phyloP scores from a whole-genome alignment of 257 asterid species.

The Capsicum chinense region DNA sequence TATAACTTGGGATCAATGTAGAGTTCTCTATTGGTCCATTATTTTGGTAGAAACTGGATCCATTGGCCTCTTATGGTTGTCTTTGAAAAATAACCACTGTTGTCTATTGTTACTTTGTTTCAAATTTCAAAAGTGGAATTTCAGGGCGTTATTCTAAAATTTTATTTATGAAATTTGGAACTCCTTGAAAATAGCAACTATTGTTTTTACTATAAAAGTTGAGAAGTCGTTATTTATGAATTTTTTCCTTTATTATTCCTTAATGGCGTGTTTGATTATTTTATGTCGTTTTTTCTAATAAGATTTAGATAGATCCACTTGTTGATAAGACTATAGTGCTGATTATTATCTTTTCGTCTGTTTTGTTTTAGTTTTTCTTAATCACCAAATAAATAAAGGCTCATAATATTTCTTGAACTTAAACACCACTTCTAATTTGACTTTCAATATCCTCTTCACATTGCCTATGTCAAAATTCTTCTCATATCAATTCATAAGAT shows the following conservation, averaged over 20 bases:
- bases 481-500: slow-evolving; percentile 7
- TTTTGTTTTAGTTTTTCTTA: background rate
- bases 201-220: background rate
- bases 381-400: background rate
- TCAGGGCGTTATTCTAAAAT: no score
- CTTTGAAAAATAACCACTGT: no score
- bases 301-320: background rate
- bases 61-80: no score
- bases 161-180: background rate
- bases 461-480: background rate
- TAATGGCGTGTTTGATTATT: no score
- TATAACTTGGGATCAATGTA: background rate
- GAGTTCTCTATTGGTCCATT: background rate
- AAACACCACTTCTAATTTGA: background rate
- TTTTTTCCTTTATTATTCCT: background rate
- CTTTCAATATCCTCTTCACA: background rate
- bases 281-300: background rate
- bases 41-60: background rate
- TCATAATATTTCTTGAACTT: background rate
- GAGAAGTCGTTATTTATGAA: background rate
- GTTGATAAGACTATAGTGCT: background rate
- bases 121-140: no score
- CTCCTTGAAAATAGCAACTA: background rate
- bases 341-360: background rate
- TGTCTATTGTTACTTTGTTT: no score